phyloP scores from a whole-genome alignment of 2,329 filamentous ascomycete genomes.

The Tolypocladium tundrense region DNA sequence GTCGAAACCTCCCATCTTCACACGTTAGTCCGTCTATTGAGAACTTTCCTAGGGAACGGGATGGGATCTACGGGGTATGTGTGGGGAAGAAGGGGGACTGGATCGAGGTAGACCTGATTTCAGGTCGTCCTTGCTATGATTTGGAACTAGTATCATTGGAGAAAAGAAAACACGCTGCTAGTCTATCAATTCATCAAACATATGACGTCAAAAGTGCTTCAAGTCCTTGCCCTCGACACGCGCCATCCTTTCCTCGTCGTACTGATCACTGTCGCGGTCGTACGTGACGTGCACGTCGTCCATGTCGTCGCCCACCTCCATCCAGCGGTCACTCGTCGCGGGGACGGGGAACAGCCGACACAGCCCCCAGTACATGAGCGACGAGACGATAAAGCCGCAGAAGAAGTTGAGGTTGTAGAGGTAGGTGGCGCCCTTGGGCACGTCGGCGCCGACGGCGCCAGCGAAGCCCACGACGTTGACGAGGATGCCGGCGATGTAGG shows the following conservation, averaged over 20 bases:
- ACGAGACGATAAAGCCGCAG: constrained; percentile 65
- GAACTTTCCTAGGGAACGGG: too few relatives aligned
- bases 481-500: constrained; percentile 74
- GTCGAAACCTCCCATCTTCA: too few relatives aligned
- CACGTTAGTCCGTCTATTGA: too few relatives aligned
- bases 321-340: constrained; percentile 65
- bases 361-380: constrained; percentile 56
- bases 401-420: constrained; percentile 92
- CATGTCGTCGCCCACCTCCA: constrained; percentile 61
- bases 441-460: constrained; percentile 60
- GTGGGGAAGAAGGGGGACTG: too few relatives aligned
- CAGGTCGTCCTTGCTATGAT: not conserved
- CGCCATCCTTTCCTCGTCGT: constrained; percentile 24
- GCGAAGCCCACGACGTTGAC: constrained; percentile 91
- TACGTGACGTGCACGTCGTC: constrained; percentile 42
- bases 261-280: constrained; percentile 24
- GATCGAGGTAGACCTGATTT: too few relatives aligned
- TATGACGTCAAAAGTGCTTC: constrained; percentile 7
- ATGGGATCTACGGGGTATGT: too few relatives aligned
- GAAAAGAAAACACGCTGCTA: not conserved
- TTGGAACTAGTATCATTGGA: not conserved
- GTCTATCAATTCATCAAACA: not conserved
- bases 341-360: constrained; percentile 63
- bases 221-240: not conserved
- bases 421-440: constrained; percentile 71